Conservation (phyloP, 345 rosid species). For the Barbarea vulgaris region DNA sequence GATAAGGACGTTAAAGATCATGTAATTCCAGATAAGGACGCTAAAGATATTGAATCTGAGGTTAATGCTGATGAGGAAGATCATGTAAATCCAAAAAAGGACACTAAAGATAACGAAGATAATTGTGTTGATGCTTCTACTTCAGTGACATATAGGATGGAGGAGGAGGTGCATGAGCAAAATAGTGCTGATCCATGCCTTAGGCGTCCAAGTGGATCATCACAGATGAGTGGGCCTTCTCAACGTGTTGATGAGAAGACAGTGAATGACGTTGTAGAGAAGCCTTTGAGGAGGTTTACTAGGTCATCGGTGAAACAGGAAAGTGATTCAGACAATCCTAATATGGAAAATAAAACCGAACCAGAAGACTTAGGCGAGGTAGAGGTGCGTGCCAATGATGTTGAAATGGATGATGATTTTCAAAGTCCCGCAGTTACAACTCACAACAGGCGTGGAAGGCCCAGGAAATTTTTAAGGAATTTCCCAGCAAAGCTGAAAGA, state of each 20-base stretch:
- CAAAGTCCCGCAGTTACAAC: constrained; percentile 27
- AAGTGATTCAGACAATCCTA: constrained; percentile 8
- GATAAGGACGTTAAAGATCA: background rate
- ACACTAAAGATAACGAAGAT: constrained; percentile 17
- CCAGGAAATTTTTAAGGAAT: constrained; percentile 48
- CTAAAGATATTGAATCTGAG: background rate
- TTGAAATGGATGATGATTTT: constrained; percentile 4
- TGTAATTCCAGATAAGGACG: background rate
- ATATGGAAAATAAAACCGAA: background rate
- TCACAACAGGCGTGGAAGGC: constrained; percentile 45
- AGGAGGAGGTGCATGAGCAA: constrained; percentile 18
- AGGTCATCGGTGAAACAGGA: constrained; percentile 32
- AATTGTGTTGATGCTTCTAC: constrained; percentile 27
- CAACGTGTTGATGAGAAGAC: background rate
- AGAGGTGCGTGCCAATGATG: constrained; percentile 27
- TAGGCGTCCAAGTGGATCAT: background rate
- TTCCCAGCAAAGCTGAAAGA: constrained; percentile 66
- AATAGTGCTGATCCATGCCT: constrained; percentile 12
- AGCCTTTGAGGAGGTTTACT: constrained; percentile 39
- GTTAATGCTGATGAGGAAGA: constrained; percentile 33
- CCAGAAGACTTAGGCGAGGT: constrained; percentile 26
- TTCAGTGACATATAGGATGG: background rate
- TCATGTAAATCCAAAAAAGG: background rate
- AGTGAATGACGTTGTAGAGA: constrained; percentile 5
- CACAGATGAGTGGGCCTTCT: constrained; percentile 12